Conservation (phyloP, 768 basidiomycete species). For the Tulasnella sp. region DNA sequence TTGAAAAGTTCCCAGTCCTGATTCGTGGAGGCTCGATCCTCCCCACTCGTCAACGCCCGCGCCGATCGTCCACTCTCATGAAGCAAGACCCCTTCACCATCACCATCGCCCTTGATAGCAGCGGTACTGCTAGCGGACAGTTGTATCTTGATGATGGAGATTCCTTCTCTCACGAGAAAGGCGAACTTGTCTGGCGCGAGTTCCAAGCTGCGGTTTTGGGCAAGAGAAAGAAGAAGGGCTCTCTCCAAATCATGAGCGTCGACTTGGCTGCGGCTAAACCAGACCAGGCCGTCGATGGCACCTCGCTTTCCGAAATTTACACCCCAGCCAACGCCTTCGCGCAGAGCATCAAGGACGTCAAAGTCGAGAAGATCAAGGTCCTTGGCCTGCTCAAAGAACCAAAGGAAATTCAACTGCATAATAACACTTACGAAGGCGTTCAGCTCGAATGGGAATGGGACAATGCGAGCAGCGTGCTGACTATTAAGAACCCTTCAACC, state of each 20-base stretch:
- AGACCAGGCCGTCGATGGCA: conserved; percentile 49
- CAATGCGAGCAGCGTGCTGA: neutral
- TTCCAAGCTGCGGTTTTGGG: conserved; percentile 50
- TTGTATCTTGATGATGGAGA: conserved; percentile 95
- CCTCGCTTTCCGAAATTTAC: conserved; percentile 46
- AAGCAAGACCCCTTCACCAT: conserved; percentile 90
- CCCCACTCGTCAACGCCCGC: conserved; percentile 78
- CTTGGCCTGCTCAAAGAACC: conserved; percentile 68
- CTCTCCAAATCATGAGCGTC: conserved; percentile 45
- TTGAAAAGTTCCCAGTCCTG: conserved; percentile 78
- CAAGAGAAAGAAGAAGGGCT: conserved; percentile 36
- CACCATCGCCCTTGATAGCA: conserved; percentile 68
- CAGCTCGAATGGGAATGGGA: conserved; percentile 7
- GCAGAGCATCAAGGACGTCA: conserved; percentile 57
- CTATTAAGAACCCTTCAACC: conserved; percentile 60
- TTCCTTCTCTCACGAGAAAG: conserved; percentile 66
- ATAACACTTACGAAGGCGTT: neutral
- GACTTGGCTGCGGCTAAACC: conserved; percentile 51
- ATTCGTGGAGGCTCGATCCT: conserved; percentile 89
- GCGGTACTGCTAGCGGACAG: conserved; percentile 63
- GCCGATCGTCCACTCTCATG: conserved; percentile 83
- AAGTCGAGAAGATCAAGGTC: conserved; percentile 78
- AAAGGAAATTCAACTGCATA: conserved; percentile 41
- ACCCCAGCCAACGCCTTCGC: conserved; percentile 64
- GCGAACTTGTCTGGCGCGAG: conserved; percentile 79